phyloP scores from a whole-genome alignment of 73 alveolate genomes.

The Paramecium bursaria region DNA sequence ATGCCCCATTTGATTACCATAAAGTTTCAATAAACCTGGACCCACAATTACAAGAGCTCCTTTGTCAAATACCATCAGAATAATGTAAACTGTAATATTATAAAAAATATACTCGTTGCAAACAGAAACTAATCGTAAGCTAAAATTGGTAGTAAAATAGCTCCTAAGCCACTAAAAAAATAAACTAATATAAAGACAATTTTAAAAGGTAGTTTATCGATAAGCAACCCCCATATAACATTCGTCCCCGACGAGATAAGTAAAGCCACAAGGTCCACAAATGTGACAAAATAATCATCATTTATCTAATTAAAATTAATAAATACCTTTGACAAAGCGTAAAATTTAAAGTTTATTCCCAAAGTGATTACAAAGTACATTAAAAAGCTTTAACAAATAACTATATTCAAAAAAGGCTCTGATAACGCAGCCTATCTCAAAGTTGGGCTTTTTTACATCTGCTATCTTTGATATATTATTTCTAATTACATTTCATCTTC shows the following conservation, averaged over 20 bases:
- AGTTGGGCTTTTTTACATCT: constrained; percentile 8
- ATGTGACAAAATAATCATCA: constrained; percentile 34
- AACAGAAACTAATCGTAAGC: constrained; percentile 2
- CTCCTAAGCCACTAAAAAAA: constrained; percentile 25
- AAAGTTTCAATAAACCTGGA: constrained; percentile 34
- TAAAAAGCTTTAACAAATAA: constrained; percentile 12
- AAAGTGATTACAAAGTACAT: constrained; percentile 22
- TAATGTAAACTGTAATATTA: constrained; percentile 10
- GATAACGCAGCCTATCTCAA: constrained; percentile 9
- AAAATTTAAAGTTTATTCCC: constrained; percentile 46
- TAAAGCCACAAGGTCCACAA: constrained; percentile 49
- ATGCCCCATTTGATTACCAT: constrained; percentile 53
- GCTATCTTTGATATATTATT: not conserved
- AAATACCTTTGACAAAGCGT: constrained; percentile 15
- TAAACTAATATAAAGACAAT: not conserved
- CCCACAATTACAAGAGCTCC: constrained; percentile 47
- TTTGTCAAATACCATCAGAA: constrained; percentile 38
- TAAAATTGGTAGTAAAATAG: not conserved
- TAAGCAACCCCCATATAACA: constrained; percentile 35
- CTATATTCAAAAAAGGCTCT: not conserved
- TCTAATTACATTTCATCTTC: constrained; percentile 16
- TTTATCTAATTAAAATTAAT: not conserved
- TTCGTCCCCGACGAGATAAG: constrained; percentile 8
- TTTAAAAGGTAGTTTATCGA: constrained; percentile 22
- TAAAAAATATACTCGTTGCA: too few relatives aligned